Evolutionary conservation across 306 rosid species (phyloP), one percentile per base, ranked within the genome.

Genomic region (Oemleria cerasiformis): DNA sequence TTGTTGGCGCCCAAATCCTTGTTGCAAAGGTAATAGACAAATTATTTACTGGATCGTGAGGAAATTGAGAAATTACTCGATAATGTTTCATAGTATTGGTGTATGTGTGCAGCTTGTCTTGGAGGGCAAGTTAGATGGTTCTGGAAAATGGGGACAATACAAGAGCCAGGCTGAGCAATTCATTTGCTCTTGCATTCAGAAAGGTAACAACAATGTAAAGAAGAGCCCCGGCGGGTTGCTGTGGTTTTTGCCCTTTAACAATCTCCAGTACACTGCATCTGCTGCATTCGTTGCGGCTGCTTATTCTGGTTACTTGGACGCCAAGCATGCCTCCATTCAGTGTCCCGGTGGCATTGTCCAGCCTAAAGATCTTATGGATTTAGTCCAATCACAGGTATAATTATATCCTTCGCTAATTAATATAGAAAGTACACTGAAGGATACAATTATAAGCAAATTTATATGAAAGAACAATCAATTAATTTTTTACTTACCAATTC

Each of bases 161-260:
- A 84, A 82, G 77, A 39, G 36, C 43, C 70, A 84, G n/a, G 88
- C 86, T 30, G 96, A 84, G 49, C 36, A 82, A 43, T 87, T 77
- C 82, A 53, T 87, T 64, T 87, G 96, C 49, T 72, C 85, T 0
- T 80, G 92, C 65, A 67, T 80, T 3, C 87, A 90, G 25, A 84
- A 87, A 44, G 83, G 70, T 11, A 49, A 51, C n/a, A 57, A 15
- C 64, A 87, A 90, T 2, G 17, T 77, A 3, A n/a, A 57, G 4
- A 87, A 59, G 78, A 82, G 80, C 0, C 76, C 84, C 3, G 88
- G 85, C 9, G 91, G 88, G 3, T 61, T 84, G 41, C 65, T 90
- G 4, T 80, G 84, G 86, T 90, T 87, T 67, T 69, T 60, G 23
- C 84, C 80, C 5, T 84, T 84, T 85, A 44, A 67, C 49, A 87